phyloP scores from a whole-genome alignment of 345 rosid species.

The Acer yangbiense region DNA sequence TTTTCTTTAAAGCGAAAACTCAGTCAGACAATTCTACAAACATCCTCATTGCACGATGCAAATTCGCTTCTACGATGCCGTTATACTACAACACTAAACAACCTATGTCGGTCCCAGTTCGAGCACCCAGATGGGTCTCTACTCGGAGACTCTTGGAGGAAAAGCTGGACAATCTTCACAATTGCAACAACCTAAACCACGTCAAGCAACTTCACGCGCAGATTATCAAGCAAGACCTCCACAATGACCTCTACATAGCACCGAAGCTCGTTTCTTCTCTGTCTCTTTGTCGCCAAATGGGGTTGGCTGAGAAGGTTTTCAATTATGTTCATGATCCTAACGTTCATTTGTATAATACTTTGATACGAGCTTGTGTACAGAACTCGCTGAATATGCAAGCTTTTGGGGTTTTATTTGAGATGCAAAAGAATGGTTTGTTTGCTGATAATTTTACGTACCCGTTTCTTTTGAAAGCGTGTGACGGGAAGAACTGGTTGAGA shows the following conservation, averaged over 20 bases:
- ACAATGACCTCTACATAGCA: conserved; percentile 54
- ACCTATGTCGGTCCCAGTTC: conserved; percentile 48
- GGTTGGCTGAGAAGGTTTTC: conserved; percentile 61
- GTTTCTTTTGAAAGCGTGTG: too few species aligned
- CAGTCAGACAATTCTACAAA: too few species aligned
- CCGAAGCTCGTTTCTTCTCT: conserved; percentile 75
- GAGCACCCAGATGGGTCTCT: conserved; percentile 75
- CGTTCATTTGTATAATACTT: conserved; percentile 60
- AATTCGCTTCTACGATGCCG: conserved; percentile 18
- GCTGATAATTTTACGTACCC: too few species aligned
- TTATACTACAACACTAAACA: conserved; percentile 15
- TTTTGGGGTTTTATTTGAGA: conserved; percentile 30
- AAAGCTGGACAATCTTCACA: conserved; percentile 68
- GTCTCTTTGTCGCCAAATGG: conserved; percentile 60
- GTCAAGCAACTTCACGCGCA: conserved; percentile 77
- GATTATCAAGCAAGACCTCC: conserved; percentile 61
- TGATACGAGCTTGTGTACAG: conserved; percentile 66
- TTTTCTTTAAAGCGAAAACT: too few species aligned
- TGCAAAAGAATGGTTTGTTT: too few species aligned
- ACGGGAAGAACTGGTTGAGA: too few species aligned
- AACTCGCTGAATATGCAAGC: conserved; percentile 56
- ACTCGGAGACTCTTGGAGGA: conserved; percentile 68
- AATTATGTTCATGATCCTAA: conserved; percentile 56
- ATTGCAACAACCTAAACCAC: conserved; percentile 56
- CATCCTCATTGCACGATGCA: neutral